Conservation (phyloP, 2,329 filamentous ascomycete species). For the Ceratocystis papillata region DNA sequence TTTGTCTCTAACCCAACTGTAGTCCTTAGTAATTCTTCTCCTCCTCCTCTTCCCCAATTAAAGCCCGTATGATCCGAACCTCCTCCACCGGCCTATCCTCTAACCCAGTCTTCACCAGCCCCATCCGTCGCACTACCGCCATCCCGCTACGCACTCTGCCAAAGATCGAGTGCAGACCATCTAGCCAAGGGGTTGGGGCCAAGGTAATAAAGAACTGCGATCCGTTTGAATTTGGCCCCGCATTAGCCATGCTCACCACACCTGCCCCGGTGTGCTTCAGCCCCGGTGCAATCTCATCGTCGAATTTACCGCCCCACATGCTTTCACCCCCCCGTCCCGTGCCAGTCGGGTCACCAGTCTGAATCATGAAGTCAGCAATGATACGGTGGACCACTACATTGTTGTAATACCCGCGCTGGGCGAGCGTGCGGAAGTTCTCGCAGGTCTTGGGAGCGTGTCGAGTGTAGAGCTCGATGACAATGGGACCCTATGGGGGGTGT, state of each 20-base stretch:
- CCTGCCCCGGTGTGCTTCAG: conserved; percentile 90
- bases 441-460: conserved; percentile 80
- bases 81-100: conserved; percentile 76
- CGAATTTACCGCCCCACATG: conserved; percentile 90
- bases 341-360: conserved; percentile 87
- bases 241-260: conserved; percentile 93
- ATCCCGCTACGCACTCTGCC: conserved; percentile 78
- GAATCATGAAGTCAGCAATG: conserved; percentile 93
- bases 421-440: conserved; percentile 75
- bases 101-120: conserved; percentile 67
- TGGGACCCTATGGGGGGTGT: conserved; percentile 51
- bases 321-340: conserved; percentile 79
- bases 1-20: neutral
- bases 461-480: conserved; percentile 83
- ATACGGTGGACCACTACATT: conserved; percentile 80
- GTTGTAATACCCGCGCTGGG: conserved; percentile 78
- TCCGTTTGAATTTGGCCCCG: conserved; percentile 84
- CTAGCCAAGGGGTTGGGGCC: conserved; percentile 88
- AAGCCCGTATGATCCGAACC: conserved; percentile 66
- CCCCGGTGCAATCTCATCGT: conserved; percentile 69
- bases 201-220: conserved; percentile 94
- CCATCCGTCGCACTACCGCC: conserved; percentile 75
- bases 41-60: conserved; percentile 52
- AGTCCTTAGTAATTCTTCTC: conserved; percentile 18
- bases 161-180: conserved; percentile 96